Evolutionary conservation across 495 filamentous ascomycete species (phyloP).

Genomic region (Sordaria brevicollis): DNA sequence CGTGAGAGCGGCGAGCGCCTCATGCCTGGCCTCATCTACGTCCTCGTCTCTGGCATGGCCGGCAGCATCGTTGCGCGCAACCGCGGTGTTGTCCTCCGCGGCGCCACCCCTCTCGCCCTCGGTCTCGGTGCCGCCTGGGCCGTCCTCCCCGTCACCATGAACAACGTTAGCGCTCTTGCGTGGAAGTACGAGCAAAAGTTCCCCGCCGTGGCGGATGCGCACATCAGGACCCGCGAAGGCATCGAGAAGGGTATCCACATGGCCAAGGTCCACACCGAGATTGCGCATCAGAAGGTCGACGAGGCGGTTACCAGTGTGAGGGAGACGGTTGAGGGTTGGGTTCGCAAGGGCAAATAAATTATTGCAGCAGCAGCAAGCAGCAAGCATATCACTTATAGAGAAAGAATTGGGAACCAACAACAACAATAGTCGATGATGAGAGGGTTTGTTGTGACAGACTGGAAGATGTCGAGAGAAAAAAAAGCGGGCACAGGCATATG

Average conservation of each 20-base stretch:
- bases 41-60: slow-evolving; percentile 84
- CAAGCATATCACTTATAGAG: not conserved
- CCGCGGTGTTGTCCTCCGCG: slow-evolving; percentile 68
- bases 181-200: slow-evolving; percentile 87
- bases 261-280: slow-evolving; percentile 57
- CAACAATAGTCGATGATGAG: not conserved
- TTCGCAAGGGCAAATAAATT: slow-evolving; percentile 69
- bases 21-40: slow-evolving; percentile 78
- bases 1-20: slow-evolving; percentile 72
- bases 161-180: slow-evolving; percentile 70
- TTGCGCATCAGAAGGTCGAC: slow-evolving; percentile 62
- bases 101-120: slow-evolving; percentile 57
- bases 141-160: slow-evolving; percentile 67
- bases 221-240: slow-evolving; percentile 54
- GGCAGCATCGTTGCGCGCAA: slow-evolving; percentile 81
- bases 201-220: slow-evolving; percentile 68
- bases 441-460: not conserved
- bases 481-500: not conserved
- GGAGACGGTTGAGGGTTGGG: slow-evolving; percentile 73
- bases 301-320: slow-evolving; percentile 63
- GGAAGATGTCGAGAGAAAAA: too few species aligned
- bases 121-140: slow-evolving; percentile 64
- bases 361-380: too few species aligned
- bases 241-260: slow-evolving; percentile 59
- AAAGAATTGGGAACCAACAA: not conserved